Evolutionary conservation across 805 yeast genomes (phyloP).

Genomic region (Pichia exigua): DNA sequence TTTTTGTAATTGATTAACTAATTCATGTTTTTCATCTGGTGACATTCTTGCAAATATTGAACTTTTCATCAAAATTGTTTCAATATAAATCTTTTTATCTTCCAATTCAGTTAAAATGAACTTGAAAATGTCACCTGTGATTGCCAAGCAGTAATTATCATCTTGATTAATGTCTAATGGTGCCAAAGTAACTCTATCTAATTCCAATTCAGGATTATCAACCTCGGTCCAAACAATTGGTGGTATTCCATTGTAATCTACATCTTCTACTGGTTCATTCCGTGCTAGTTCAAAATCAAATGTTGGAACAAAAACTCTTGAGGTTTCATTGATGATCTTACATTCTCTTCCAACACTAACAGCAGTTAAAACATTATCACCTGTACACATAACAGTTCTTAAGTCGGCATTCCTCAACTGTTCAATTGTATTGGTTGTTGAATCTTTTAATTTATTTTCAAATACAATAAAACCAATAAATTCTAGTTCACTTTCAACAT

Average conservation of each 20-base stretch:
- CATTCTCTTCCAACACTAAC: slow-evolving; percentile 88
- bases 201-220: slow-evolving; percentile 41
- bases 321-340: slow-evolving; percentile 43
- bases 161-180: slow-evolving; percentile 33
- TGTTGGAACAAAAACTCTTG: slow-evolving; percentile 55
- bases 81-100: slow-evolving; percentile 32
- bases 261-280: slow-evolving; percentile 6
- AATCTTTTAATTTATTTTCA: slow-evolving; percentile 78
- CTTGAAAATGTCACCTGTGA: slow-evolving; percentile 90
- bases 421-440: slow-evolving; percentile 54
- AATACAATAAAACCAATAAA: slow-evolving; percentile 87
- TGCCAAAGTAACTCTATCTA: slow-evolving; percentile 59
- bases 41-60: slow-evolving; percentile 94
- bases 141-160: slow-evolving; percentile 59
- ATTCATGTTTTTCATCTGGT: slow-evolving; percentile 96
- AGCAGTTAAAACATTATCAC: slow-evolving; percentile 92
- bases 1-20: slow-evolving; percentile 77
- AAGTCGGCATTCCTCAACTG: slow-evolving; percentile 61
- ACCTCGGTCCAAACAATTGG: slow-evolving; percentile 62
- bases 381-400: slow-evolving; percentile 93
- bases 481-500: slow-evolving; percentile 58
- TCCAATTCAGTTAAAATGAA: slow-evolving; percentile 54
- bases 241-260: slow-evolving; percentile 9
- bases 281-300: slow-evolving; percentile 30
- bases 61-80: slow-evolving; percentile 59